Evolutionary conservation across 2,329 filamentous ascomycete genomes (phyloP).

Genomic region (Fusarium proliferatum): DNA sequence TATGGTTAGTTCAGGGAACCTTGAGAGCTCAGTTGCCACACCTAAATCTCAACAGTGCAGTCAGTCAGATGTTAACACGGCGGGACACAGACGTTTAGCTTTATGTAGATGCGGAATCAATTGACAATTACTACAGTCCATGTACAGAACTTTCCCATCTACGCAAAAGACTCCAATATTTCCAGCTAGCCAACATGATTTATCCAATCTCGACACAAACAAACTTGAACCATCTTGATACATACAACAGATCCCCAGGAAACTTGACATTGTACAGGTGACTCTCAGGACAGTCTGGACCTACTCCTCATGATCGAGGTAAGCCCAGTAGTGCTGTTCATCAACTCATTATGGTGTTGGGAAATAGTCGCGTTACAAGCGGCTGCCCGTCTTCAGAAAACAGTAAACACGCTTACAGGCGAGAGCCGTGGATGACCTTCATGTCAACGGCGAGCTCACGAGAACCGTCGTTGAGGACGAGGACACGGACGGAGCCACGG

Average conservation of each 20-base stretch:
- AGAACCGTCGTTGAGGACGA: constrained; percentile 94
- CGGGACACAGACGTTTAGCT: background rate
- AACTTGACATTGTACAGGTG: constrained; percentile 40
- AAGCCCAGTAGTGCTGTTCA: constrained; percentile 29
- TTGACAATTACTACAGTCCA: constrained; percentile 52
- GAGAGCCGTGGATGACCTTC: constrained; percentile 92
- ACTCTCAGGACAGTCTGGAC: constrained; percentile 20
- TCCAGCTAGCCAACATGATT: constrained; percentile 49
- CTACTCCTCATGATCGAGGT: constrained; percentile 24
- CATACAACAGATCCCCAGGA: constrained; percentile 36
- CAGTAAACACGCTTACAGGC: constrained; percentile 61
- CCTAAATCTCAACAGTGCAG: background rate
- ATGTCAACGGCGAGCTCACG: constrained; percentile 97
- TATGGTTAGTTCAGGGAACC: background rate
- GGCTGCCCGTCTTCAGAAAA: constrained; percentile 33
- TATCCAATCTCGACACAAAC: constrained; percentile 48
- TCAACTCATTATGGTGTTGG: constrained; percentile 30
- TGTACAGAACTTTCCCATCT: constrained; percentile 59
- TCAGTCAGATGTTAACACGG: background rate
- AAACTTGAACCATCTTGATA: constrained; percentile 45
- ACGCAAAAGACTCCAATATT: constrained; percentile 53
- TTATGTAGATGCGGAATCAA: constrained; percentile 44
- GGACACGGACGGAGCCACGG: constrained; percentile 91
- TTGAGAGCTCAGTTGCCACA: background rate
- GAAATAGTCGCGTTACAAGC: constrained; percentile 41